Percentiles rank a stretch among this genome's conserved stretches.
These are phyloP conservation scores for Aspergillus sp. DNA, from an alignment of 2,329 filamentous ascomycete genomes.

Conservation along the genomic window DNA sequence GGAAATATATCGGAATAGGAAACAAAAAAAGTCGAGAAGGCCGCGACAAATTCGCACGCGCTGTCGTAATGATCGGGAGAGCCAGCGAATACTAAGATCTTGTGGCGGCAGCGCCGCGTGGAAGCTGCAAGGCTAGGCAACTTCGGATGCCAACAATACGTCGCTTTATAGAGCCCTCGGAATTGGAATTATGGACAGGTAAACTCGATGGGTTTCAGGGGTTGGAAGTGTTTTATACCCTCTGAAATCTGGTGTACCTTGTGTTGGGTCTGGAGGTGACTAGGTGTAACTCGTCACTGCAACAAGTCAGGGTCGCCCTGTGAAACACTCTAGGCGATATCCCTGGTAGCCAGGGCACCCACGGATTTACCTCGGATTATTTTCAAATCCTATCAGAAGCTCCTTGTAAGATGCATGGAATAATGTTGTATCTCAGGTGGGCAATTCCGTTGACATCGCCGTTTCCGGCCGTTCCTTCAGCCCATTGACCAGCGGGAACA, in stretches of 20 bases:
- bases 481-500: background rate
- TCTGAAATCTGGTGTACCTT: background rate
- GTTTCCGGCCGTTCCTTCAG: slow-evolving; percentile 7
- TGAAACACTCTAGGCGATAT: background rate
- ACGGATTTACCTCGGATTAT: too few relatives aligned
- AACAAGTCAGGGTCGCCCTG: slow-evolving; percentile 13
- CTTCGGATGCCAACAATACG: background rate
- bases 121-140: background rate
- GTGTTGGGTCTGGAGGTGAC: background rate
- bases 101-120: slow-evolving; percentile 5
- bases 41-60: background rate
- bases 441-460: slow-evolving; percentile 2
- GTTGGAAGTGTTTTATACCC: slow-evolving; percentile 6
- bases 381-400: background rate
- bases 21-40: background rate
- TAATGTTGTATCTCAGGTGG: slow-evolving; percentile 7
- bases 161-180: background rate
- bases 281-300: slow-evolving; percentile 9
- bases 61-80: slow-evolving; percentile 1
- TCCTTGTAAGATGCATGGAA: background rate
- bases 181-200: background rate
- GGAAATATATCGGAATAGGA: background rate
- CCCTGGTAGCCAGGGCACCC: background rate
- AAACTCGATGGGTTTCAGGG: slow-evolving; percentile 1
- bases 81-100: background rate